Evolutionary conservation across 257 asterid genomes (phyloP), one percentile per base, ranked within the genome.

Genomic region (Solanum medicagineum): DNA sequence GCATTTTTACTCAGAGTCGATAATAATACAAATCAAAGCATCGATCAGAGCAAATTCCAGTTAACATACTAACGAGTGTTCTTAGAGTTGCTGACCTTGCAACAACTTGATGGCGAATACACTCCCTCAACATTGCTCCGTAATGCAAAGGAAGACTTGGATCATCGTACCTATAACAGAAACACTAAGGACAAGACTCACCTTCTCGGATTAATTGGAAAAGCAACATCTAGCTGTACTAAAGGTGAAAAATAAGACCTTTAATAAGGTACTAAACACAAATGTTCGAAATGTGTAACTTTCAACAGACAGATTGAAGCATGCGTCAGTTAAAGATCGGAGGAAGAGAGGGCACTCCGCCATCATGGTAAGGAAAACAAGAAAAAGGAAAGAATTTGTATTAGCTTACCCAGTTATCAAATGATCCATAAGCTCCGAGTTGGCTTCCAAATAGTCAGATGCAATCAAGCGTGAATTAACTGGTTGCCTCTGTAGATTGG

Each of bases 51-150:
- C 40, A 47, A 5, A 26, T 24, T 77, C 32, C 45, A 51, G 29
- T 26, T 53, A 53, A 53, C 55, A 83, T 83, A 83, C 10, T 24
- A 7, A 26, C 22, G 22, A 60, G 66, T 53, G 79, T 63, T 53
- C 7, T 60, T 49, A 36, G 44, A 75, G 81, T 85, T 85, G 49
- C 62, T 85, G 86, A 94, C 99, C 93, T 91, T 74, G 98, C 97
- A 84, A 97, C 96, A 86, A 86, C 89, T 79, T 97, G 99, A 89
- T 97, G 98, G 49, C 99, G 92, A 83, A 97, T 90, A 86, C 98
- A 94, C 89, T 97, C 99, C 91, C 92, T 94, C 81, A 97, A 70
- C 98, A 97, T 94, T 71, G 90, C 93, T 81, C 99, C 99, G 40
- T 87, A 97, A 87, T 95, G 98, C 93, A 97, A 85, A 86, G 97